A percentile compares a stretch with the other conserved stretches of the same genome.
Evolutionary conservation across 176 grass and related monocot genomes (phyloP).

Genomic region (Oryza glaberrima): DNA sequence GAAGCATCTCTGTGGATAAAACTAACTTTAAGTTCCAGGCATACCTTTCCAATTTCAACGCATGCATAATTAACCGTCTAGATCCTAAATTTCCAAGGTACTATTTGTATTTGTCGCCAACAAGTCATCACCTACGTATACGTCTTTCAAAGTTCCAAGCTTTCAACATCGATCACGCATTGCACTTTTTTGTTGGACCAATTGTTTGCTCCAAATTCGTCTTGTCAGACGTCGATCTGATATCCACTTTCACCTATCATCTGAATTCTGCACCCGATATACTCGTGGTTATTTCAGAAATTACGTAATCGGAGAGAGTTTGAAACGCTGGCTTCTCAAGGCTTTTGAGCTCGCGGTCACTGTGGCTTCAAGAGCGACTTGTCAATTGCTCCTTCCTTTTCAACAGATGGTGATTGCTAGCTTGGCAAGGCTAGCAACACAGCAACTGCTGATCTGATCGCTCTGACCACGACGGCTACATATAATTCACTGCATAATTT

Average conservation of each 20-base stretch:
- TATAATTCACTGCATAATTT: background rate
- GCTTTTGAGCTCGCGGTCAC: background rate
- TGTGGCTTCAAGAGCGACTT: conserved; percentile 20
- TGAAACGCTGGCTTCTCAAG: background rate
- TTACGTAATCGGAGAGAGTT: background rate
- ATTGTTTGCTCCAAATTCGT: background rate
- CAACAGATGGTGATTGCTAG: background rate
- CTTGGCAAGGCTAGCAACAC: conserved; percentile 23
- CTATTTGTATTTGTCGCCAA: background rate
- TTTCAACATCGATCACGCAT: background rate
- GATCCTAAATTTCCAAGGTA: background rate
- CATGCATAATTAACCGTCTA: background rate
- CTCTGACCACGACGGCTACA: background rate
- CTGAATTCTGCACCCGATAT: background rate
- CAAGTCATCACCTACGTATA: background rate
- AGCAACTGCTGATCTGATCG: conserved; percentile 12
- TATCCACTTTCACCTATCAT: background rate
- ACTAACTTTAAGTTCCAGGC: background rate
- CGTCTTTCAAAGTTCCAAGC: background rate
- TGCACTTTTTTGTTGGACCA: background rate
- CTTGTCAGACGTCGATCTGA: background rate
- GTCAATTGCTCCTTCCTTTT: background rate
- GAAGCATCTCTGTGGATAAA: background rate
- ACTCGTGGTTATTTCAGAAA: background rate
- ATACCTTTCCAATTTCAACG: background rate